Percentiles rank a stretch among this genome's conserved stretches.
These are phyloP conservation scores for Colletotrichum liriopes DNA, from an alignment of 2,329 filamentous ascomycete genomes.

Conservation along the genomic window DNA sequence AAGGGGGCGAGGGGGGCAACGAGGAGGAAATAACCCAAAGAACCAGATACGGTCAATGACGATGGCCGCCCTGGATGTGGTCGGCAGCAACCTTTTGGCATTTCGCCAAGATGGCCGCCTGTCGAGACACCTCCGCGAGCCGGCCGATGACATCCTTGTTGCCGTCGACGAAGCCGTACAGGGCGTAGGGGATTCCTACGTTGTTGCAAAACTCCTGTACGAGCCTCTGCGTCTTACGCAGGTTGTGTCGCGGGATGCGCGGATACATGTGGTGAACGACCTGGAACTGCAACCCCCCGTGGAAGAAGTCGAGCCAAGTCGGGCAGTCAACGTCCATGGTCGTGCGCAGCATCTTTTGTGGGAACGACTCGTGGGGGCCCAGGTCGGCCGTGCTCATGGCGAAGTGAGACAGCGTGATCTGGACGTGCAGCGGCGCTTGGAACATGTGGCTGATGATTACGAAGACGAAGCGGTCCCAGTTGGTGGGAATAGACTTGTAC, in stretches of 20 bases:
- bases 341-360: slow-evolving; percentile 91
- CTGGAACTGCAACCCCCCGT: slow-evolving; percentile 92
- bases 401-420: slow-evolving; percentile 94
- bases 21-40: neutral
- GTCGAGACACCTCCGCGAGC: slow-evolving; percentile 84
- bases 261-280: slow-evolving; percentile 90
- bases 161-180: slow-evolving; percentile 88
- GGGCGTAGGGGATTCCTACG: slow-evolving; percentile 86
- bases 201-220: slow-evolving; percentile 88
- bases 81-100: slow-evolving; percentile 72
- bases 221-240: slow-evolving; percentile 80
- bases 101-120: slow-evolving; percentile 83
- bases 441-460: slow-evolving; percentile 86
- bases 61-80: slow-evolving; percentile 36
- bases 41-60: slow-evolving; percentile 30
- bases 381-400: slow-evolving; percentile 93
- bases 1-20: neutral
- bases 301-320: slow-evolving; percentile 89
- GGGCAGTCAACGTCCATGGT: slow-evolving; percentile 96
- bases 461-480: slow-evolving; percentile 79
- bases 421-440: slow-evolving; percentile 86
- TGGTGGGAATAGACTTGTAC: slow-evolving; percentile 80
- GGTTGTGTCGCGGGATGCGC: slow-evolving; percentile 87
- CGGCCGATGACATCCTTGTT: slow-evolving; percentile 85
- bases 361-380: slow-evolving; percentile 87